Percentiles rank a stretch among this genome's conserved stretches.
Evolutionary conservation across 257 asterid genomes (phyloP).

Genomic region (Nicotiana otophora): DNA sequence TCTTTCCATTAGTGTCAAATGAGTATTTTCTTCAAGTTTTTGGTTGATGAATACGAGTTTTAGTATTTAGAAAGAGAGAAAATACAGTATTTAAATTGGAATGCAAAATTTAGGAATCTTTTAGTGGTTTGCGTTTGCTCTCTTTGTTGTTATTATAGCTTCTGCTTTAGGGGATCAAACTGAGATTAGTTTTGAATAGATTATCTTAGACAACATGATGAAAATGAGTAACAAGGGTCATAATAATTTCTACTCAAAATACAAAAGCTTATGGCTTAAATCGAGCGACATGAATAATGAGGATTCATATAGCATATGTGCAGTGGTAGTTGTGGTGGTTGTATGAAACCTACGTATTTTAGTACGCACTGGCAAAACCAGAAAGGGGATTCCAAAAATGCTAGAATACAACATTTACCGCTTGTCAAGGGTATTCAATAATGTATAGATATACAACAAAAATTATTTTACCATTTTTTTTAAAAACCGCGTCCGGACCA

Average conservation of each 20-base stretch:
- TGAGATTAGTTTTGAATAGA: background rate
- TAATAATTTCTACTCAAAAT: background rate
- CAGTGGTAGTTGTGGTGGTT: background rate
- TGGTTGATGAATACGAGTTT: background rate
- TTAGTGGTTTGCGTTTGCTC: background rate
- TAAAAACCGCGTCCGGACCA: no score
- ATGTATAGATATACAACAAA: no score
- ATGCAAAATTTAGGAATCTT: background rate
- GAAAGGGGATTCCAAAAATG: no score
- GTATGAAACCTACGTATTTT: background rate
- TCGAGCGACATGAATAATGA: background rate
- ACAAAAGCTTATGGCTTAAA: background rate
- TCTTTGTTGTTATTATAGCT: background rate
- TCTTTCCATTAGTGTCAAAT: background rate
- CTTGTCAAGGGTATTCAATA: no score
- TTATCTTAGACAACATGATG: background rate
- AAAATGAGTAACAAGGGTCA: background rate
- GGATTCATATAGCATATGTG: background rate
- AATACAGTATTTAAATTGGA: background rate
- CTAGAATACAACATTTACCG: no score
- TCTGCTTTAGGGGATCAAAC: background rate
- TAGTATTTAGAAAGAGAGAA: background rate
- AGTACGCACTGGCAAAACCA: no score
- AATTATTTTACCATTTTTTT: no score
- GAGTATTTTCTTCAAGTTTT: background rate